phyloP scores from a whole-genome alignment of 1,284 basidiomycete species.

The Trametes sp. region DNA sequence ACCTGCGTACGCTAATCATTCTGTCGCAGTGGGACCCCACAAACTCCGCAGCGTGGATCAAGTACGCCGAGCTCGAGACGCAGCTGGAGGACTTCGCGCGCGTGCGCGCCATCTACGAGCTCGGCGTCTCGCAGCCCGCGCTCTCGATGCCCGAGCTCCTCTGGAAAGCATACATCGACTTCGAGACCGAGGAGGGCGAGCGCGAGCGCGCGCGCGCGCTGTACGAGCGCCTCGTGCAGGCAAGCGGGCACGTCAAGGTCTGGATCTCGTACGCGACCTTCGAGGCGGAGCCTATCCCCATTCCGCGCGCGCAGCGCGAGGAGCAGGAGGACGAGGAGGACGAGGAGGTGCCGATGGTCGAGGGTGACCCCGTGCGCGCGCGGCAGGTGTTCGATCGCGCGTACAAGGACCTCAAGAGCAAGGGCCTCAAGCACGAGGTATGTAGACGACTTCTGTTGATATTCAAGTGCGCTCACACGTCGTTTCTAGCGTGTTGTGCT shows the following conservation, averaged over 20 bases:
- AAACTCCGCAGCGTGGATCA: conserved; percentile 95
- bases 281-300: conserved; percentile 73
- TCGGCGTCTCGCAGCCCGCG: conserved; percentile 89
- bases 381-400: conserved; percentile 84
- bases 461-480: conserved; percentile 7
- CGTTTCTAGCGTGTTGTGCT: conserved; percentile 79
- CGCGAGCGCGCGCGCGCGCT: conserved; percentile 85
- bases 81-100: conserved; percentile 93
- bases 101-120: conserved; percentile 94
- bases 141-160: conserved; percentile 98
- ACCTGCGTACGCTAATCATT: not conserved
- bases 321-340: conserved; percentile 71
- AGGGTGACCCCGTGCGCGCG: conserved; percentile 66
- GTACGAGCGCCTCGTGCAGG: conserved; percentile 88
- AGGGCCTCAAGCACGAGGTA: conserved; percentile 88
- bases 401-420: conserved; percentile 84
- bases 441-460: conserved; percentile 38
- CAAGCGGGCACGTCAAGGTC: conserved; percentile 95
- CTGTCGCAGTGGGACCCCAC: conserved; percentile 81
- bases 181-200: conserved; percentile 94
- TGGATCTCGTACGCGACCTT: conserved; percentile 86
- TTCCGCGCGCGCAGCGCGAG: conserved; percentile 72
- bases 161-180: conserved; percentile 99
- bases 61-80: conserved; percentile 94
- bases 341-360: conserved; percentile 36